Percentiles rank a stretch among this genome's conserved stretches.
phyloP scores from a whole-genome alignment of 306 rosid genomes.

The Cyclanthera cordifolia region DNA sequence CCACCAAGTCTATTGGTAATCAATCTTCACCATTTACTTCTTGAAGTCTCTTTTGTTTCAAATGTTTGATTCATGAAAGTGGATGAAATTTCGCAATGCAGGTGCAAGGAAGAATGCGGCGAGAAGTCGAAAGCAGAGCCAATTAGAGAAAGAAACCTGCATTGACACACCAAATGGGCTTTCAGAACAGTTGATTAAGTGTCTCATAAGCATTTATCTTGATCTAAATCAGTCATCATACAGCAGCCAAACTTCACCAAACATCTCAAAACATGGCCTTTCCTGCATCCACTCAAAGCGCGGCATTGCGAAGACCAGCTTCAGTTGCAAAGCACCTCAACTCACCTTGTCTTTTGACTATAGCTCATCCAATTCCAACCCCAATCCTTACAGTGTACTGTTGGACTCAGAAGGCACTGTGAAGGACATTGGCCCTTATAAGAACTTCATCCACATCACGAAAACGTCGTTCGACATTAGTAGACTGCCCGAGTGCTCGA shows the following conservation, averaged over 20 bases:
- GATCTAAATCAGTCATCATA: conserved; percentile 48
- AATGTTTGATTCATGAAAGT: not conserved
- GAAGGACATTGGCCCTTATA: conserved; percentile 65
- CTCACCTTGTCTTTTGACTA: conserved; percentile 36
- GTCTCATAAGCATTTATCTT: conserved; percentile 57
- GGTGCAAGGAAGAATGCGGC: conserved; percentile 38
- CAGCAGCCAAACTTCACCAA: conserved; percentile 49
- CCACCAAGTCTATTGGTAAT: conserved; percentile 41
- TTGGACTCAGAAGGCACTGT: conserved; percentile 45
- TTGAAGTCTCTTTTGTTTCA: not conserved
- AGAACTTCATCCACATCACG: conserved; percentile 64
- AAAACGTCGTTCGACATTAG: conserved; percentile 36
- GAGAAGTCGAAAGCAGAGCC: conserved; percentile 29
- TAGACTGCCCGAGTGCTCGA: conserved; percentile 32
- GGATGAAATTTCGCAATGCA: conserved; percentile 10
- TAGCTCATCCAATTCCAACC: conserved; percentile 39
- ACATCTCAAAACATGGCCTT: conserved; percentile 41
- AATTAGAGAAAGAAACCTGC: conserved; percentile 18
- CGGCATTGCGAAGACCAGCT: conserved; percentile 42
- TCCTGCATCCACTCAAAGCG: conserved; percentile 65
- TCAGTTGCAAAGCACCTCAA: conserved; percentile 45
- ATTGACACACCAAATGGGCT: conserved; percentile 61
- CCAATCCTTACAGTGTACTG: conserved; percentile 51
- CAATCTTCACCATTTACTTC: not conserved
- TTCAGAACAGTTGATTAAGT: conserved; percentile 64